A percentile compares a stretch with the other conserved stretches of the same genome.
Evolutionary conservation across 2,329 filamentous ascomycete genomes (phyloP).

Genomic region (Penicillium brasilianum): DNA sequence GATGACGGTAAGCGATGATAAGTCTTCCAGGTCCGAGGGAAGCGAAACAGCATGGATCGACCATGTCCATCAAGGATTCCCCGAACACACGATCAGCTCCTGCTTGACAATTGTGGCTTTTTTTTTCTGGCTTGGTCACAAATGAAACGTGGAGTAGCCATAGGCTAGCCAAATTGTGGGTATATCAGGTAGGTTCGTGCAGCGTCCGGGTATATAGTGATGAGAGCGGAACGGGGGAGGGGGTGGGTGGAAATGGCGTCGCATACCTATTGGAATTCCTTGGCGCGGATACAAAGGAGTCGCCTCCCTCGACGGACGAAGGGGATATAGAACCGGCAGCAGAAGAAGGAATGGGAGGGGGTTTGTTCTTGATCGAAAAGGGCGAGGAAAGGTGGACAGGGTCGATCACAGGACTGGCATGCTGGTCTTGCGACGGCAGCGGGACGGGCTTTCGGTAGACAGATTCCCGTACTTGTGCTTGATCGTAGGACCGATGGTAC

Average conservation of each 20-base stretch:
- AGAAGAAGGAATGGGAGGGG: slow-evolving; percentile 26
- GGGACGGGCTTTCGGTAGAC: slow-evolving; percentile 62
- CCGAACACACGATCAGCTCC: background rate
- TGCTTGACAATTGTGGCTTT: background rate
- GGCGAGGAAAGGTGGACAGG: slow-evolving; percentile 31
- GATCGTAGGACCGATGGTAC: background rate
- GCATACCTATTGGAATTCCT: slow-evolving; percentile 50
- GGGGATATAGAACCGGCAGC: slow-evolving; percentile 28
- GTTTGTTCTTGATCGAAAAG: slow-evolving; percentile 35
- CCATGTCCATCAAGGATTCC: slow-evolving; percentile 17
- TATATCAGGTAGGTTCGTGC: slow-evolving; percentile 2
- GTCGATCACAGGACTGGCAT: slow-evolving; percentile 51
- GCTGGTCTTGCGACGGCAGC: slow-evolving; percentile 34
- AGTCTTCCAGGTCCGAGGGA: slow-evolving; percentile 29
- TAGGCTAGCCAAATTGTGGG: slow-evolving; percentile 6
- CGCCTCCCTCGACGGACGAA: slow-evolving; percentile 33
- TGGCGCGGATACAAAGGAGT: slow-evolving; percentile 37
- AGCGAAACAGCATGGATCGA: slow-evolving; percentile 29
- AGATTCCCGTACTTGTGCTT: background rate
- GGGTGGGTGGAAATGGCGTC: slow-evolving; percentile 4
- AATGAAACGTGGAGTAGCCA: slow-evolving; percentile 6
- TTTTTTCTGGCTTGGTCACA: background rate
- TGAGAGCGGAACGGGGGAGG: slow-evolving; percentile 6
- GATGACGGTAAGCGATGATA: slow-evolving; percentile 33
- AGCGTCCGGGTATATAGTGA: background rate